Base-by-base conservation (phyloP, 768 basidiomycete species). In the Tricholoma sp. region DNA sequence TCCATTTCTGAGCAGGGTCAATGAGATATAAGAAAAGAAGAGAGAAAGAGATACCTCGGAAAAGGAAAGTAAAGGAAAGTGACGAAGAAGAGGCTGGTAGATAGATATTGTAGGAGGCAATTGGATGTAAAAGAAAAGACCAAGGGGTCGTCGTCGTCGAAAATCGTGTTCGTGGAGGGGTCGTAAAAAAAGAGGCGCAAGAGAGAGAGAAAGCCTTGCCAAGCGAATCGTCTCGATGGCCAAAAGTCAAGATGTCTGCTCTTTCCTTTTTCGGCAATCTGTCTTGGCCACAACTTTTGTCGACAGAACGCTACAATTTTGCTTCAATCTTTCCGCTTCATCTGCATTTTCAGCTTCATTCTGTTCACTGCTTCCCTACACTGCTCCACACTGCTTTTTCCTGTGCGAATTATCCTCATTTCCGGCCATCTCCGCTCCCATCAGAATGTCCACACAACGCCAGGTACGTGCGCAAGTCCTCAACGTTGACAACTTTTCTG, bases 1-100 rank as follows among this genome's bases (percentile, higher is more conserved):
- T 94, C 91, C 91, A 94, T 93, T 72, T 79, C 75, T 79, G 60
- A 50, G 60, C 41, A 49, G 39, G 55, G 57, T 50, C 53, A 64
- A 61, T 57, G 62, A 62, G 24, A 24, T 56, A 57, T 47, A 47
- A 58, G 59, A 50, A 55, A 52, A 31, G 32, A 56, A 59, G 56
- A 57, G 55, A 57, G 55, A 45, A 53, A 48, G 52, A 53, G 36
- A 32, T 65, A 71, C 66, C 66, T 69, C 61, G 67, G 61, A 71
- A 68, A 69, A 60, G 58, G 63, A 72, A 68, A 63, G 67, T 56
- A 67, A 69, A 65, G 49, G 60, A 68, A 66, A 59, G 61, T 61
- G 58, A 56, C 58, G 52, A 63, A 66, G 56, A 57, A 60, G 62
- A 65, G 24, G n/a, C 29, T 5, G 17, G 54, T 57, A 55, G 64